These are phyloP conservation scores for Alternaria brassicicola DNA, from an alignment of 2,329 filamentous ascomycete genomes.

Conservation along the genomic window DNA sequence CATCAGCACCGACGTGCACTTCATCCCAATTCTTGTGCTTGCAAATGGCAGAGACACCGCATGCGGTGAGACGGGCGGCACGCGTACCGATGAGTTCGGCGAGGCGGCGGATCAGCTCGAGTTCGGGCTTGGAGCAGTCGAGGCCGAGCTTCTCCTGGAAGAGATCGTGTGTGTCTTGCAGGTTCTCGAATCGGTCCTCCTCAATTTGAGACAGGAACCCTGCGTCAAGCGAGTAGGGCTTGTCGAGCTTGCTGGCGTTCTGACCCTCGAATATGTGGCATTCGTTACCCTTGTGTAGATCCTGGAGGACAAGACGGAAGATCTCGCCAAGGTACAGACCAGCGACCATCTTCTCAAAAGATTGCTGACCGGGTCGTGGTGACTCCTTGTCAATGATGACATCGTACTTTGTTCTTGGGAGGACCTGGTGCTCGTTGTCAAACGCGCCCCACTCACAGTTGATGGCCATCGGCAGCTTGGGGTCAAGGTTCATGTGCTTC, in stretches of 20 bases:
- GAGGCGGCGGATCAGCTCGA: conserved; percentile 85
- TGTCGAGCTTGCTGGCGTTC: conserved; percentile 78
- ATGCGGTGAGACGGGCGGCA: conserved; percentile 88
- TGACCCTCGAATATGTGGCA: conserved; percentile 81
- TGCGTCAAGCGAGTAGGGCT: conserved; percentile 87
- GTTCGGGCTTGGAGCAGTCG: conserved; percentile 73
- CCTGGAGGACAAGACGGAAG: conserved; percentile 84
- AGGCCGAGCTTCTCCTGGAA: conserved; percentile 79
- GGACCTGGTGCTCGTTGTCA: conserved; percentile 89
- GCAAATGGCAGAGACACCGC: conserved; percentile 94
- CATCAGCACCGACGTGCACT: conserved; percentile 95
- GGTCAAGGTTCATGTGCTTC: conserved; percentile 84
- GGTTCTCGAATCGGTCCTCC: conserved; percentile 94
- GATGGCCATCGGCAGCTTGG: conserved; percentile 88
- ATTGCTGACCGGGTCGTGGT: conserved; percentile 89
- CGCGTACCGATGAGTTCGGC: conserved; percentile 95
- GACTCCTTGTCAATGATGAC: conserved; percentile 87
- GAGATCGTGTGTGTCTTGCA: conserved; percentile 84
- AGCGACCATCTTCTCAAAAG: conserved; percentile 98
- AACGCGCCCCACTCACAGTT: conserved; percentile 99
- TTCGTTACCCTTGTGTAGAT: conserved; percentile 71
- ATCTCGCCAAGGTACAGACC: conserved; percentile 94
- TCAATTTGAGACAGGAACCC: conserved; percentile 94
- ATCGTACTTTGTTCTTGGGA: conserved; percentile 87
- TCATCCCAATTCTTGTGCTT: conserved; percentile 90